phyloP scores from a whole-genome alignment of 2,329 filamentous ascomycete species.

The Colletotrichum sp. region DNA sequence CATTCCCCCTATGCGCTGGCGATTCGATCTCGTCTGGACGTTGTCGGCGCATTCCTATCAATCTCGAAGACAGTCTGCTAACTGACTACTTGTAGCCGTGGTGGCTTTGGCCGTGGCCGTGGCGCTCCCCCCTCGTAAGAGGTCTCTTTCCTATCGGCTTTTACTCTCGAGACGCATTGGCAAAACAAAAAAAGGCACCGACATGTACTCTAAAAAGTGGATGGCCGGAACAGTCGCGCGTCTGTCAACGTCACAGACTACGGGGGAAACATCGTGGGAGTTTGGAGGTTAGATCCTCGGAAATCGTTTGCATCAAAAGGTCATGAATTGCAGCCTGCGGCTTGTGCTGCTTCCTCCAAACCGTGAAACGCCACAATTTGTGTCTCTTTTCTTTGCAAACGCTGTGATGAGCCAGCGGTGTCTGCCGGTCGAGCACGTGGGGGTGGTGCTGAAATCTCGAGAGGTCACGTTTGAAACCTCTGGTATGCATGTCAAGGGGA shows the following conservation, averaged over 20 bases:
- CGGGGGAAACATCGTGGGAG: slow-evolving; percentile 47
- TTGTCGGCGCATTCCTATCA: not conserved
- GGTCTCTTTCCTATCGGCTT: slow-evolving; percentile 44
- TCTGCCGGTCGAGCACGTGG: slow-evolving; percentile 9
- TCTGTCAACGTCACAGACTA: slow-evolving; percentile 45
- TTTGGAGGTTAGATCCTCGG: slow-evolving; percentile 54
- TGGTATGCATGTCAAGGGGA: slow-evolving; percentile 3
- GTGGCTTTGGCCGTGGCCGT: slow-evolving; percentile 89
- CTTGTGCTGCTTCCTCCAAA: slow-evolving; percentile 22
- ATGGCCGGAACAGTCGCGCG: slow-evolving; percentile 45
- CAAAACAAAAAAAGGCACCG: slow-evolving; percentile 40
- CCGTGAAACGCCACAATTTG: slow-evolving; percentile 10
- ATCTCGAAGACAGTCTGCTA: slow-evolving; percentile 31
- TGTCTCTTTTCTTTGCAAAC: not conserved
- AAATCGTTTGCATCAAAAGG: slow-evolving; percentile 51
- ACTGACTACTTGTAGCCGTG: slow-evolving; percentile 64
- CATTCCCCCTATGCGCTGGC: slow-evolving; percentile 24
- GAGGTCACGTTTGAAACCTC: not conserved
- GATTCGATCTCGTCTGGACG: not conserved
- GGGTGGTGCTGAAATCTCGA: slow-evolving; percentile 3
- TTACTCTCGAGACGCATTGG: slow-evolving; percentile 49
- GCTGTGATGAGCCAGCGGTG: slow-evolving; percentile 19
- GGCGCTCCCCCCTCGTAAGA: slow-evolving; percentile 73
- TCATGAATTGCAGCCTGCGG: slow-evolving; percentile 24
- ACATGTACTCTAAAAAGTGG: slow-evolving; percentile 54